Evolutionary conservation across 1,284 basidiomycete genomes (phyloP).

Genomic region (Ustilago cynodontis): DNA sequence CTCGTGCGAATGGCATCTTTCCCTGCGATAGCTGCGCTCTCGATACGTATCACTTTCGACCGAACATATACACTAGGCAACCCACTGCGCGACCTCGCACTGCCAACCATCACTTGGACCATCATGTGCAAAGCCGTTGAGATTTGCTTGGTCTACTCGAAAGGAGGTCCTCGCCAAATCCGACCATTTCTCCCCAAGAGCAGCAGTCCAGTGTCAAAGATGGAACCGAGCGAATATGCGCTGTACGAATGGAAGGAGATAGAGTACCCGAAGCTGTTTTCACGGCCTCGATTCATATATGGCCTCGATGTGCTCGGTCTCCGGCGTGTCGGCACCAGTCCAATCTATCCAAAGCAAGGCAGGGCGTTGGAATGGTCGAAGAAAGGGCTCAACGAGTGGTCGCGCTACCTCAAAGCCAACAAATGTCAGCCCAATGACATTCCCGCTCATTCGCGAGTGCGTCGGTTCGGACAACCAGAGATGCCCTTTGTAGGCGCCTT

Average conservation of each 20-base stretch:
- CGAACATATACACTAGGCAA: constrained; percentile 31
- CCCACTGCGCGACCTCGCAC: constrained; percentile 32
- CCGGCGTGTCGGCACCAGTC: constrained; percentile 27
- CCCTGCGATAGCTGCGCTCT: constrained; percentile 10
- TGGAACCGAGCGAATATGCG: constrained; percentile 17
- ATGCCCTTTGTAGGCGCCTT: constrained; percentile 14
- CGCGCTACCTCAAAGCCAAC: constrained; percentile 25
- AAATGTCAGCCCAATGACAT: constrained; percentile 22
- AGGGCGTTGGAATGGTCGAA: constrained; percentile 42
- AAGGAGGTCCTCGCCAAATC: constrained; percentile 35
- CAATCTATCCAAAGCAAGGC: constrained; percentile 21
- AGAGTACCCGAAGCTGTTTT: constrained; percentile 13
- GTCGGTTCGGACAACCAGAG: constrained; percentile 47
- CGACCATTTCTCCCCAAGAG: constrained; percentile 23
- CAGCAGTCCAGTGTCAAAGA: constrained; percentile 7
- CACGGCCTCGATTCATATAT: constrained; percentile 24
- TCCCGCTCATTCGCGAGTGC: constrained; percentile 27
- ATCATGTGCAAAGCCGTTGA: constrained; percentile 39
- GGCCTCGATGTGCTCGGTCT: constrained; percentile 30
- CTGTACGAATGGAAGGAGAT: constrained; percentile 39
- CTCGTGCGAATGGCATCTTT: constrained; percentile 34
- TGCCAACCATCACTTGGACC: constrained; percentile 40
- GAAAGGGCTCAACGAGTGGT: constrained; percentile 31
- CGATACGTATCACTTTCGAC: constrained; percentile 25
- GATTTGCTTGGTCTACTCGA: constrained; percentile 27